Conservation (phyloP, 78 protist genomes). For the Diacronema lutheri region DNA sequence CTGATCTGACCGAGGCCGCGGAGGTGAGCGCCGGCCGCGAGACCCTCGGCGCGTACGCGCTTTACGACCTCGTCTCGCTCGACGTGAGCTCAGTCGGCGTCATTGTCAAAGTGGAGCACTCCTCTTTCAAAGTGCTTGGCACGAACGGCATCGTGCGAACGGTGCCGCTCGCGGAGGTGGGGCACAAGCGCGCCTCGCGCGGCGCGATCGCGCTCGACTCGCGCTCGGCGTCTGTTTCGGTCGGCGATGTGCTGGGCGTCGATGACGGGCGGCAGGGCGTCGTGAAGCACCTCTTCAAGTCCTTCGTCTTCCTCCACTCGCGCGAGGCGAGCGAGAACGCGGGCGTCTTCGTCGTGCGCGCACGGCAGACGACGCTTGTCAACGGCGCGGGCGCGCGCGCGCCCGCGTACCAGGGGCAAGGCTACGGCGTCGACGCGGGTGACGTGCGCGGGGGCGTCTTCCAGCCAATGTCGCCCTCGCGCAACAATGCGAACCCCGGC, state of each 20-base stretch:
- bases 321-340: conserved; percentile 10
- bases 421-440: background rate
- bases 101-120: conserved; percentile 34
- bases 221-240: background rate
- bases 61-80: conserved; percentile 23
- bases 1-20: conserved; percentile 15
- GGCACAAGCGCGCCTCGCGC: conserved; percentile 2
- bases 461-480: too few relatives aligned
- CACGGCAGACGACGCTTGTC: background rate
- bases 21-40: conserved; percentile 25
- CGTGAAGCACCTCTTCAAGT: conserved; percentile 51
- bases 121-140: conserved; percentile 23
- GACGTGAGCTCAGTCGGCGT: conserved; percentile 5
- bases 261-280: conserved; percentile 11
- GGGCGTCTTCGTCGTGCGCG: conserved; percentile 49
- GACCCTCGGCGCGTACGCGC: conserved; percentile 30
- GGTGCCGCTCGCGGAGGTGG: background rate
- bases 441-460: background rate
- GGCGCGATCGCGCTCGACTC: background rate
- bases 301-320: conserved; percentile 30
- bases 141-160: background rate
- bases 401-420: too few relatives aligned
- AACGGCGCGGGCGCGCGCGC: too few relatives aligned
- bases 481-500: too few relatives aligned
- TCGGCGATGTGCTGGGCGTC: background rate